Evolutionary conservation across 2,329 filamentous ascomycete species (phyloP), one percentile per base, ranked within the genome.

Genomic region (Lasiodiplodia gonubiensis): DNA sequence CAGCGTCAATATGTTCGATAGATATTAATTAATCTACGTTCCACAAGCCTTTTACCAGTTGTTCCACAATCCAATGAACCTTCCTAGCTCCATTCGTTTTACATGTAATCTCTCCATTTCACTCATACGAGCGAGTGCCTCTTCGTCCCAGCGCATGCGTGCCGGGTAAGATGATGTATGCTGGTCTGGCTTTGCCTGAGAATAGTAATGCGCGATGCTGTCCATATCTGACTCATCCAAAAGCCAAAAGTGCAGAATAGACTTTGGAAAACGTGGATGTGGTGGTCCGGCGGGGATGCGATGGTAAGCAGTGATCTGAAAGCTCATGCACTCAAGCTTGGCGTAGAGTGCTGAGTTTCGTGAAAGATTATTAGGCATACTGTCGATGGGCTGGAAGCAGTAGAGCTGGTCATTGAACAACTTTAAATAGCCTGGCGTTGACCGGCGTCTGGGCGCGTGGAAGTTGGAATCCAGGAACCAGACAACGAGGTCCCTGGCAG

Each of bases 151-250:
- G 64, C 81, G 77, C 74, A 93, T 86, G 21, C 86, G 88, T 70
- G 86, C 88, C 0, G 91, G 91, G 76, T 93, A 93, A 69, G 86
- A 82, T 59, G 76, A 71, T 2, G 85, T 85, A 80, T 83, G 87
- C 18, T 76, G 74, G 68, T 81, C 81, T 0, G 86, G 88, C 1
- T 84, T 86, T 67, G 84, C 84, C 80, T 93, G 91, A 80, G 91
- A 89, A 81, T 93, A 93, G 79, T 90, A 92, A 71, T 85, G 81
- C 3, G 90, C 90, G 42, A 93, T 84, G 66, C 82, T 81, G 79
- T 93, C 90, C 66, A 92, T 87, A 78, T 93, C 84, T 42, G 80
- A 79, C 76, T 91, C 89, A n/a, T 89, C 93, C 39, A 93, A 85
- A 37, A 93, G 87, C 85, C 90, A 92, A 79, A 91, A 92, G 75